Evolutionary conservation across 164 flowering plant species (phyloP).

Genomic region (Malania oleifera): DNA sequence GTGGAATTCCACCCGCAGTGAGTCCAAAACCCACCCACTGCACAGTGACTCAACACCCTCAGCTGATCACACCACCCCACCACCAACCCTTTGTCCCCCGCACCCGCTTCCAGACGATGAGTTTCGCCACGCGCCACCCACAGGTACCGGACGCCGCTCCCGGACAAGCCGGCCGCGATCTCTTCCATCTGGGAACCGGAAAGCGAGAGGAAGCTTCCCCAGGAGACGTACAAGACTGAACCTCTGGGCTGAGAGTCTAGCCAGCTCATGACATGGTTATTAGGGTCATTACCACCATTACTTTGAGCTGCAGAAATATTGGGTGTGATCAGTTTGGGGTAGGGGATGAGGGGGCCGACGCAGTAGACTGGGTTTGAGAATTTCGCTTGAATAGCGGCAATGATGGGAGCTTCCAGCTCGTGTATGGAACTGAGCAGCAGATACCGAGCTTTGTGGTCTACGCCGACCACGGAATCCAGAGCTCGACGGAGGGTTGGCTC

Average conservation of each 20-base stretch:
- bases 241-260: slow-evolving; percentile 25
- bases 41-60: slow-evolving; percentile 47
- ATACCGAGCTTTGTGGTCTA: slow-evolving; percentile 25
- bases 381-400: slow-evolving; percentile 19
- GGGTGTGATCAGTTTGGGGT: too few relatives aligned
- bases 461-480: slow-evolving; percentile 8
- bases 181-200: slow-evolving; percentile 33
- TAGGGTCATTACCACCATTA: neutral
- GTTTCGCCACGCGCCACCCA: slow-evolving; percentile 34
- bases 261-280: slow-evolving; percentile 30
- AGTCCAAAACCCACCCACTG: slow-evolving; percentile 65
- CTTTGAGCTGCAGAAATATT: too few relatives aligned
- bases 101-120: neutral
- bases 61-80: slow-evolving; percentile 74
- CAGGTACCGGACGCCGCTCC: slow-evolving; percentile 30
- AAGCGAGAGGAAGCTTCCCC: slow-evolving; percentile 36
- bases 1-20: slow-evolving; percentile 77
- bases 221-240: slow-evolving; percentile 38
- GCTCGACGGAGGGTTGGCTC: neutral
- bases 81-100: slow-evolving; percentile 35
- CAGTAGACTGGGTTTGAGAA: slow-evolving; percentile 25
- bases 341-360: too few relatives aligned
- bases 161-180: slow-evolving; percentile 20
- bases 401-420: slow-evolving; percentile 33
- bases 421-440: slow-evolving; percentile 27